Evolutionary conservation across 768 basidiomycete species (phyloP).

Genomic region (Amanita brunnescens): DNA sequence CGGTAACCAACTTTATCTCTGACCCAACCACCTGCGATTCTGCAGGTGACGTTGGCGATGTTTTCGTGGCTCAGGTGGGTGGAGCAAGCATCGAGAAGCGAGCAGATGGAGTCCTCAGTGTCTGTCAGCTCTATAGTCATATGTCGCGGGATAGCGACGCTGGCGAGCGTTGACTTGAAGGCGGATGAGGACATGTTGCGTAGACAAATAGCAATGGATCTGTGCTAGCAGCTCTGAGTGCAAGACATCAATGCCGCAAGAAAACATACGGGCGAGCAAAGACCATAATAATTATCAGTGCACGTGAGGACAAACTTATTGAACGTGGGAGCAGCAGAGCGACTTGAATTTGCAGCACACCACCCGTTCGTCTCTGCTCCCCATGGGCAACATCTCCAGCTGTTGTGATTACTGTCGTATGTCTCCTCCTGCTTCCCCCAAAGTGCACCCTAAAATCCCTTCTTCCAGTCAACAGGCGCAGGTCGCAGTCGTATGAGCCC

Average conservation of each 20-base stretch:
- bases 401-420: slow-evolving; percentile 81
- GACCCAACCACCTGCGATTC: slow-evolving; percentile 98
- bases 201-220: too few relatives aligned
- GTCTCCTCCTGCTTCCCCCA: slow-evolving; percentile 23
- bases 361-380: slow-evolving; percentile 3
- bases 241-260: too few relatives aligned
- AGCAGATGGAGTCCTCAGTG: slow-evolving; percentile 61
- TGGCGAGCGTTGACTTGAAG: too few relatives aligned
- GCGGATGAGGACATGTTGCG: too few relatives aligned
- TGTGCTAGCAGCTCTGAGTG: too few relatives aligned
- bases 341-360: neutral
- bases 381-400: slow-evolving; percentile 70
- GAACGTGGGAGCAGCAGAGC: slow-evolving; percentile 3
- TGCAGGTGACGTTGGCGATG: slow-evolving; percentile 50
- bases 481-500: slow-evolving; percentile 82
- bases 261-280: too few relatives aligned
- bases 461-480: slow-evolving; percentile 63
- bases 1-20: slow-evolving; percentile 76
- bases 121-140: slow-evolving; percentile 55
- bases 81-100: slow-evolving; percentile 75
- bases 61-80: slow-evolving; percentile 43
- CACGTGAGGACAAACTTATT: slow-evolving; percentile 4
- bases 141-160: too few relatives aligned
- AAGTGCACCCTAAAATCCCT: slow-evolving; percentile 14
- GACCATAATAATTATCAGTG: too few relatives aligned